Base-by-base conservation (phyloP, 192 early-diverging fungal genomes). In the Entomortierella beljakovae region DNA sequence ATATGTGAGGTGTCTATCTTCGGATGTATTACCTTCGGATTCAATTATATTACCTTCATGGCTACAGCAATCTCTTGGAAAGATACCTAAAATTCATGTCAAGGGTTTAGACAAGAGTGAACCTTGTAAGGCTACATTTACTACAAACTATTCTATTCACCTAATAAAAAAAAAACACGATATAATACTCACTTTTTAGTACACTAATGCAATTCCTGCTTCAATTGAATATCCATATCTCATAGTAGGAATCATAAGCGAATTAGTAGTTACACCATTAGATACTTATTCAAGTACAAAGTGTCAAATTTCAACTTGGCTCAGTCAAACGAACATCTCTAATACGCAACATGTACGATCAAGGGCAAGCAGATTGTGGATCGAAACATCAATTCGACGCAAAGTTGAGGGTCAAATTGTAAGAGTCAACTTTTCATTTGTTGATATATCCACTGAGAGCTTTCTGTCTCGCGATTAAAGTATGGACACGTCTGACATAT, bases 381-480 rank as follows among this genome's bases (percentile, higher is more conserved):
- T 49, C 15, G 60, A 62, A 18, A 38, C 29, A 5, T 16, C 53
- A 9, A 22, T 71, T 8, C 40, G 34, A 13, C 69, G 50, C 3
- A 57, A 6, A 2, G 53, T 71, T 25, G 40, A 56, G 11, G 61
- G 59, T 25, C 69, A 71, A 6, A 10, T 57, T 22, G 60, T 61
- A 37, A 42, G 50, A 28, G 9, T 28, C 29, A 4, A n/a, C n/a
- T 10, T n/a, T 8, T 29, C 3, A 23, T 0, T 3, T 49, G 10
- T n/a, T n/a, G n/a, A n/a, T n/a, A n/a, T n/a, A n/a, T n/a, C n/a
- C n/a, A n/a, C n/a, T n/a, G n/a, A n/a, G n/a, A n/a, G n/a, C n/a
- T n/a, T n/a, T n/a, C n/a, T n/a, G n/a, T n/a, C n/a, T n/a, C n/a
- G n/a, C n/a, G n/a, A n/a, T n/a, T n/a, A n/a, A n/a, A n/a, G n/a